These are phyloP conservation scores for Suhomyces sp. DNA, from an alignment of 805 yeast species.

Conservation along the genomic window DNA sequence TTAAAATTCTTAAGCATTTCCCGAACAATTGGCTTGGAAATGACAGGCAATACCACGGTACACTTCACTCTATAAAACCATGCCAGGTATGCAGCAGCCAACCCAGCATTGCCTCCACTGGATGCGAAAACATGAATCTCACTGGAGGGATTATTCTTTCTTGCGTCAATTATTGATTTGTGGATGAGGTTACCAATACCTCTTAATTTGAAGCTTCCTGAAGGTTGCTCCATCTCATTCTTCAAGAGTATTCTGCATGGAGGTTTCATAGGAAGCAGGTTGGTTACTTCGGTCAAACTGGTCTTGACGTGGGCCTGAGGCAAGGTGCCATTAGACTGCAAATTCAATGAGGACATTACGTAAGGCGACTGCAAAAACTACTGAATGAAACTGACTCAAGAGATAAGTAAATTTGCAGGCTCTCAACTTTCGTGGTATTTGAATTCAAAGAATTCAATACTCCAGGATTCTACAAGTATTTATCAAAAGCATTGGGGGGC, in stretches of 20 bases:
- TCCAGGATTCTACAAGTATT: not conserved
- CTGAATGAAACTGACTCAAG: not conserved
- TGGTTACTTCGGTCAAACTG: conserved; percentile 39
- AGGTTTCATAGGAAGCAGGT: conserved; percentile 22
- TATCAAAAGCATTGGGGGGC: not conserved
- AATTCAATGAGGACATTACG: conserved; percentile 4
- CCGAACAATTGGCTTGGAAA: conserved; percentile 45
- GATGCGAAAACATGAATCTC: conserved; percentile 46
- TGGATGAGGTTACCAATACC: conserved; percentile 51
- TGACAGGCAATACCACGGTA: conserved; percentile 60
- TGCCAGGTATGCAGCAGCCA: conserved; percentile 53
- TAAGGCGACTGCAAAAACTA: not conserved
- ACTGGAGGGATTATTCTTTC: conserved; percentile 16
- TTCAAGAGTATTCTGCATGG: conserved; percentile 45
- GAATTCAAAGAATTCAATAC: not conserved
- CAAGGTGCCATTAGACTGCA: conserved; percentile 5
- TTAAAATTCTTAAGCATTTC: conserved; percentile 46
- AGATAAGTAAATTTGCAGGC: not conserved
- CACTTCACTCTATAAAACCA: conserved; percentile 37
- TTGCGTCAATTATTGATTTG: conserved; percentile 28
- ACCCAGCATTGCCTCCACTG: conserved; percentile 56
- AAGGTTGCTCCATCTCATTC: conserved; percentile 52
- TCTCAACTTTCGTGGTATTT: not conserved
- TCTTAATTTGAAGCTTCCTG: conserved; percentile 56
- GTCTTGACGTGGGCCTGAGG: conserved; percentile 30